Base-by-base conservation (phyloP, 148 eudicot genomes). In the Rhododendron simsii region DNA sequence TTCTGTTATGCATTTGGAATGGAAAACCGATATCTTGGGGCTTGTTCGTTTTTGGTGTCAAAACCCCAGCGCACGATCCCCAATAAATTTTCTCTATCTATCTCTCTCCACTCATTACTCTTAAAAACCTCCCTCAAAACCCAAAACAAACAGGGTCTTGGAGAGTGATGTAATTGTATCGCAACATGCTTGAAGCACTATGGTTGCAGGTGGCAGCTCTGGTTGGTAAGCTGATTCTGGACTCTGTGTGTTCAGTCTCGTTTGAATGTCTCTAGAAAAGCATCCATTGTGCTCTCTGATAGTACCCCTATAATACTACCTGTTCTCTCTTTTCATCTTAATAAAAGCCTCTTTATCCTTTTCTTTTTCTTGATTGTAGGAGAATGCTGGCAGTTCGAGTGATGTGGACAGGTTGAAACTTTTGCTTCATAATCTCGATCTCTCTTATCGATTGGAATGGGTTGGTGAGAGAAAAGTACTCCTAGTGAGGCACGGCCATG, bases 361-460 rank as follows among this genome's bases (percentile, higher is more conserved):
- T 48, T 69, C 57, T 26, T 28, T 89, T 61, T 82, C 47, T 61
- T 74, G 77, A 33, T 85, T 90, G 87, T 89, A 96, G 99, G 95
- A 90, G 81, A 88, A 91, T 47, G n/a, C 80, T 61, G 88, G 86
- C 57, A 86, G 73, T 55, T 86, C 83, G 26, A 89, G 87, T 87
- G 98, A 94, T 83, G 84, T 85, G 86, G 98, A 95, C 81, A 88
- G 90, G 85, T 86, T 92, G 88, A 93, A 90, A 89, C 84, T 90
- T 79, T 88, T 94, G 91, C 90, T 93, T 84, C 96, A 92, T 65
- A 93, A 93, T 89, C 93, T 96, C 59, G 99, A 96, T 86, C 92
- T 96, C 79, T 96, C 98, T 48, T 95, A 96, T 87, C 91, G 92
- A 82, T 90, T 96, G 55, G 95, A 91, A 87, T 96, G 99, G 99